Conservation (phyloP, 305 asterid species). For the Lippia alba region DNA sequence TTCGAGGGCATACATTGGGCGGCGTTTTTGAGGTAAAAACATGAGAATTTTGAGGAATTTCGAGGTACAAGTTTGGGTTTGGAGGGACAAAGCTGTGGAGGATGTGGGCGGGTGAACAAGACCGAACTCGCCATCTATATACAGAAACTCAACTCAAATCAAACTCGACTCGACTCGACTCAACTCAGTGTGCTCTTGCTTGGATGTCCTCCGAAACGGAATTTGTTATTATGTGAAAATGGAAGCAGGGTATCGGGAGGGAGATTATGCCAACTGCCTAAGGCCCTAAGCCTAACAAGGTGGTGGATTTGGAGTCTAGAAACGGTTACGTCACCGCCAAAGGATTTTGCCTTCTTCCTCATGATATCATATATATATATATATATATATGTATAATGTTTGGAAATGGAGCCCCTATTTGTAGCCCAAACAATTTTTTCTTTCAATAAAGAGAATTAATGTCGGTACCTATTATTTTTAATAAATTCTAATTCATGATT, state of each 20-base stretch:
- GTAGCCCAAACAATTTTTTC: no score
- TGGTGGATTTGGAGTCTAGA: background rate
- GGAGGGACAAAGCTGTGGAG: constrained; percentile 39
- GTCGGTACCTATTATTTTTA: no score
- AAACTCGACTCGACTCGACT: background rate
- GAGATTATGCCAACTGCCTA: background rate
- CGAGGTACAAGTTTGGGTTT: constrained; percentile 41
- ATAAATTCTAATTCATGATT: no score
- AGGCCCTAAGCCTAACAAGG: background rate
- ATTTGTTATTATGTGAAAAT: background rate
- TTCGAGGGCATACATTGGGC: constrained; percentile 11
- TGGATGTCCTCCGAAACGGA: background rate
- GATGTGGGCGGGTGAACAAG: constrained; percentile 40
- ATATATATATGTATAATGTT: no score
- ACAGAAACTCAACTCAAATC: constrained; percentile 3
- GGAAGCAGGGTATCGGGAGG: background rate
- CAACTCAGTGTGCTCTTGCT: background rate
- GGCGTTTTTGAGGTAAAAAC: constrained; percentile 24
- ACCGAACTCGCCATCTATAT: constrained; percentile 45
- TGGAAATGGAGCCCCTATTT: no score
- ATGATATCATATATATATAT: no score
- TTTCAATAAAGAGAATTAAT: no score
- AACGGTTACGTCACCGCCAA: no score
- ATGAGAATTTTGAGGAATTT: constrained; percentile 18
- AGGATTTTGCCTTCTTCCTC: no score